phyloP scores from a whole-genome alignment of 345 rosid species.

The Arabis alpina region DNA sequence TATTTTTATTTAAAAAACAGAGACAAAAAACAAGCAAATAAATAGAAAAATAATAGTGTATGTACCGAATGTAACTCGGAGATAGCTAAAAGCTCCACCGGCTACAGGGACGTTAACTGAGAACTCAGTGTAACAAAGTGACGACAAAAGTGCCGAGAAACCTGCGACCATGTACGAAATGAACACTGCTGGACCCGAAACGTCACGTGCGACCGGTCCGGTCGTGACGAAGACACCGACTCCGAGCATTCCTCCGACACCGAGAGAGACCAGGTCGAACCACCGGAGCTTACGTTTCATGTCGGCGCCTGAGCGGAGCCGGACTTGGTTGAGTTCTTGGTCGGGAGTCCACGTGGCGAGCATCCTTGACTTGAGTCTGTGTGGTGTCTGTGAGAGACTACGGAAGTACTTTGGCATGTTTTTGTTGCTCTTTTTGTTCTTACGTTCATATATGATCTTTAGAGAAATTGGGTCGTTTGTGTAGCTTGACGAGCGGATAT shows the following conservation, averaged over 20 bases:
- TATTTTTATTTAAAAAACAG: neutral
- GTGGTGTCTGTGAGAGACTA: slow-evolving; percentile 83
- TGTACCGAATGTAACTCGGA: slow-evolving; percentile 90
- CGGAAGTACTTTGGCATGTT: slow-evolving; percentile 52
- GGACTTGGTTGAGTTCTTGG: slow-evolving; percentile 80
- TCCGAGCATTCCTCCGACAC: slow-evolving; percentile 94
- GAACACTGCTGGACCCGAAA: slow-evolving; percentile 84
- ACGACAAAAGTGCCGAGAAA: slow-evolving; percentile 81
- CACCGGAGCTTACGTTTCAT: slow-evolving; percentile 89
- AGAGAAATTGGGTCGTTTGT: neutral
- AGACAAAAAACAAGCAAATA: neutral
- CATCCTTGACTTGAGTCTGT: slow-evolving; percentile 80
- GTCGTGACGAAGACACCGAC: slow-evolving; percentile 93
- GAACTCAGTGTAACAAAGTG: slow-evolving; percentile 93
- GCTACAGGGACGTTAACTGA: slow-evolving; percentile 94
- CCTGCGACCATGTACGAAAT: slow-evolving; percentile 83
- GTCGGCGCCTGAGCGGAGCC: slow-evolving; percentile 93
- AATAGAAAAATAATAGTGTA: neutral
- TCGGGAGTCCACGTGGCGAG: slow-evolving; percentile 93
- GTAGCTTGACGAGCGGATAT: slow-evolving; percentile 17
- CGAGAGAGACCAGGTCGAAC: slow-evolving; percentile 89
- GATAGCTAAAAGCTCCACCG: slow-evolving; percentile 95
- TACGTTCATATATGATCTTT: slow-evolving; percentile 14
- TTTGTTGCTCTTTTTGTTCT: neutral
- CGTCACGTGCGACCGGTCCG: slow-evolving; percentile 62